A percentile compares a stretch with the other conserved stretches of the same genome.
Conservation (phyloP, 768 basidiomycete genomes). For the Obba rivulosa region DNA sequence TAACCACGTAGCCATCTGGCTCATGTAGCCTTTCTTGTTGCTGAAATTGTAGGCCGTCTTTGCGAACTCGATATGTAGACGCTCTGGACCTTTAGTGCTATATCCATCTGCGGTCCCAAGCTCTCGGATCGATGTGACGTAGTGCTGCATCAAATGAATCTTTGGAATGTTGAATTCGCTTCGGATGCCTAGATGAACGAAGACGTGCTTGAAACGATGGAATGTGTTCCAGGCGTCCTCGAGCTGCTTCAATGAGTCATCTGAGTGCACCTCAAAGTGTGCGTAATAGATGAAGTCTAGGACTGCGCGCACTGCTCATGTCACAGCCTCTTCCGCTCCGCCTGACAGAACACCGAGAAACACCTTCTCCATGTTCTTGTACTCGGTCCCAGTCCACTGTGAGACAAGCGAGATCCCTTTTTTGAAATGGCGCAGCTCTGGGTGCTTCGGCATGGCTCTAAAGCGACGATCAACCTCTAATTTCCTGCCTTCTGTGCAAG, state of each 20-base stretch:
- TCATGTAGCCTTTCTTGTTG: conserved; percentile 29
- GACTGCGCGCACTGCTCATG: no score
- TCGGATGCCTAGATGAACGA: conserved; percentile 28
- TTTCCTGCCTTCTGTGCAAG: conserved; percentile 5
- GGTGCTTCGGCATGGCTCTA: conserved; percentile 24
- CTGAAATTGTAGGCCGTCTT: conserved; percentile 30
- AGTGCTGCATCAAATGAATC: conserved; percentile 32
- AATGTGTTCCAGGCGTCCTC: conserved; percentile 25
- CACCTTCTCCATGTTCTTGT: conserved; percentile 26
- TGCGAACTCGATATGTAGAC: conserved; percentile 33
- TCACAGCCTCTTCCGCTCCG: no score
- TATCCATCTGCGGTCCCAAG: conserved; percentile 33
- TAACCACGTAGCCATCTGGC: conserved; percentile 35
- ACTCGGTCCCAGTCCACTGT: conserved; percentile 40
- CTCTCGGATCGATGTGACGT: conserved; percentile 20
- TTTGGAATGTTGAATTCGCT: conserved; percentile 37
- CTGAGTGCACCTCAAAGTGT: conserved; percentile 28
- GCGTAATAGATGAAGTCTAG: conserved; percentile 37
- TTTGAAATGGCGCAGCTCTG: no score
- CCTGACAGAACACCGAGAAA: conserved; percentile 23
- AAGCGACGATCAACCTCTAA: conserved; percentile 34
- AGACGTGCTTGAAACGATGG: conserved; percentile 32
- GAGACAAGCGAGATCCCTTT: conserved; percentile 35
- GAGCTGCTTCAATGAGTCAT: conserved; percentile 24
- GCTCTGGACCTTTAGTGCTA: conserved; percentile 33